A percentile compares a stretch with the other conserved stretches of the same genome.
phyloP scores from a whole-genome alignment of 352 stramenopile species.

The Lagenidium sp. region DNA sequence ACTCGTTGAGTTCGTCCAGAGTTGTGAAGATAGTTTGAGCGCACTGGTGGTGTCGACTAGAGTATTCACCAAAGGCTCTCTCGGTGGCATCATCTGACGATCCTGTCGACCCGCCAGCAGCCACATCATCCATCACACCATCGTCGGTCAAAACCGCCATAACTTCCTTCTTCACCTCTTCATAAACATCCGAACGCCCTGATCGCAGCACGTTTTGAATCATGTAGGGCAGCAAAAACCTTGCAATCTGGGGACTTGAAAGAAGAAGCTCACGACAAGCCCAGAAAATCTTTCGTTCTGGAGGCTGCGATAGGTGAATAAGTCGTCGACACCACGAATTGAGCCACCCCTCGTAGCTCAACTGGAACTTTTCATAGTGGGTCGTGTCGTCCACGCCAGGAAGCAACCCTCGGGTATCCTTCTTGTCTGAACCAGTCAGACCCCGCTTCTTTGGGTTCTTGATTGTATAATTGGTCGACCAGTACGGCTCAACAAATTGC shows the following conservation, averaged over 20 bases:
- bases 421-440: not conserved
- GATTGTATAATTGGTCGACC: conserved; percentile 73
- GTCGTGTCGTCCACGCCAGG: conserved; percentile 28
- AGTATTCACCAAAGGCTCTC: conserved; percentile 36
- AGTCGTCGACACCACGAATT: conserved; percentile 64
- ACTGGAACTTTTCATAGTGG: conserved; percentile 70
- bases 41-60: conserved; percentile 77
- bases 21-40: conserved; percentile 81
- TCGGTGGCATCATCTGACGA: conserved; percentile 6
- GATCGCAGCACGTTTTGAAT: conserved; percentile 81
- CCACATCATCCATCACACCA: conserved; percentile 29
- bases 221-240: conserved; percentile 78
- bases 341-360: conserved; percentile 80
- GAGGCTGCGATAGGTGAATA: conserved; percentile 69
- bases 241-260: conserved; percentile 62
- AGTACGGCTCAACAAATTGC: conserved; percentile 86
- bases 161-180: conserved; percentile 71
- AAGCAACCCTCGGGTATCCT: conserved; percentile 11
- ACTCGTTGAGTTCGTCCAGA: conserved; percentile 84
- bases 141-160: conserved; percentile 75
- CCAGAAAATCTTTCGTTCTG: conserved; percentile 77
- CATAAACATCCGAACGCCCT: conserved; percentile 43
- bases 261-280: conserved; percentile 51
- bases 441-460: not conserved
- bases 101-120: not conserved